Conservation (phyloP, 257 asterid species). For the Solanum peruvianum region DNA sequence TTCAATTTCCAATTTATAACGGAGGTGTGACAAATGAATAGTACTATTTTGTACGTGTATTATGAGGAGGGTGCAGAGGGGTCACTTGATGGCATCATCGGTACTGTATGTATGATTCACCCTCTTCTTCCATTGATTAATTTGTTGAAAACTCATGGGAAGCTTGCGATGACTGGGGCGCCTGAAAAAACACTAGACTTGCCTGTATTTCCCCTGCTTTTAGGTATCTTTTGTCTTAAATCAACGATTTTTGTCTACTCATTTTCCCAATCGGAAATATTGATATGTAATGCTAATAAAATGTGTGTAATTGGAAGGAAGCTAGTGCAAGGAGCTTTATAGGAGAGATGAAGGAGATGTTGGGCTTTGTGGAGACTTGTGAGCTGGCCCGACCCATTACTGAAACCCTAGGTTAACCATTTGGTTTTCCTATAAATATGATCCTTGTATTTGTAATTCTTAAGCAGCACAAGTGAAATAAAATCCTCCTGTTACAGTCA, state of each 20-base stretch:
- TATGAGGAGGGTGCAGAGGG: neutral
- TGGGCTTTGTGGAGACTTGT: too few species aligned
- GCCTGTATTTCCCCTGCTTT: neutral
- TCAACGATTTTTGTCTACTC: neutral
- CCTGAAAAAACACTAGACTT: neutral
- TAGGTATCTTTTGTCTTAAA: neutral
- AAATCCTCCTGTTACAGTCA: too few species aligned
- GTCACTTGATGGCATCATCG: neutral
- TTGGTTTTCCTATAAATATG: too few species aligned
- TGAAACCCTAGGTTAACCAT: too few species aligned
- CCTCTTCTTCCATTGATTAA: neutral
- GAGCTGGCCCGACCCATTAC: too few species aligned
- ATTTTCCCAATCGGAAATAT: neutral
- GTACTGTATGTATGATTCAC: neutral
- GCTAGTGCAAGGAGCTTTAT: neutral
- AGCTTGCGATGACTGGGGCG: neutral
- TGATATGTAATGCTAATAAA: neutral
- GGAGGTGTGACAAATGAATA: neutral
- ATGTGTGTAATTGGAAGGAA: neutral
- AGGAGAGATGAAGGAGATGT: neutral
- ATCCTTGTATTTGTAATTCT: too few species aligned
- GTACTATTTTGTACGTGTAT: neutral
- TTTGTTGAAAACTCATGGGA: neutral
- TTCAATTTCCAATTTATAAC: neutral
- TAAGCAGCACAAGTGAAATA: too few species aligned